A percentile compares a stretch with the other conserved stretches of the same genome.
phyloP scores from a whole-genome alignment of 352 stramenopile genomes.

The Phytophthora lateralis region DNA sequence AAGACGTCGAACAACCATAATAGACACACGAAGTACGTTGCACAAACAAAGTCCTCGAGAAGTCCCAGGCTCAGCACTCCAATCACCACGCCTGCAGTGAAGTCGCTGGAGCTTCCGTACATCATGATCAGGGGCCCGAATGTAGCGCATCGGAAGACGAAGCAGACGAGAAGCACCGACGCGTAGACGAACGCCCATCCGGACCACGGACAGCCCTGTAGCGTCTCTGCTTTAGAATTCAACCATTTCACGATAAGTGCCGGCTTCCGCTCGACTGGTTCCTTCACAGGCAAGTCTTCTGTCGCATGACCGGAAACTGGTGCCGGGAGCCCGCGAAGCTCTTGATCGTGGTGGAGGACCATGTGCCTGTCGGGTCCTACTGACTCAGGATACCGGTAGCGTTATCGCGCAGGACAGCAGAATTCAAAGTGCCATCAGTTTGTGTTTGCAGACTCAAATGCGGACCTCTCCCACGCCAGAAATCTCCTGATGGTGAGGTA shows the following conservation, averaged over 20 bases:
- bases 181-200: conserved; percentile 41
- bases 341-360: not conserved
- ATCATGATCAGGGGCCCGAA: conserved; percentile 32
- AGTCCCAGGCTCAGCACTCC: conserved; percentile 33
- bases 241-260: not conserved
- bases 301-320: not conserved
- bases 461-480: not conserved
- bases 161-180: conserved; percentile 32
- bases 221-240: not conserved
- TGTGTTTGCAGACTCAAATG: not conserved
- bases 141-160: conserved; percentile 23
- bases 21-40: conserved; percentile 14
- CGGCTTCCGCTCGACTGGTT: not conserved
- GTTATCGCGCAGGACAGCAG: not conserved
- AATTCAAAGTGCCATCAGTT: not conserved
- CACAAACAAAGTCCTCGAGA: conserved; percentile 44
- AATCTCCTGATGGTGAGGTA: not conserved
- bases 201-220: conserved; percentile 19
- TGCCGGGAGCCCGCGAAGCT: not conserved
- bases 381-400: not conserved
- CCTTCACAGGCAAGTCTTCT: not conserved
- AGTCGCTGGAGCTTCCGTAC: conserved; percentile 21
- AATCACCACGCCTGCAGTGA: conserved; percentile 10
- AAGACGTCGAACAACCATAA: not conserved
- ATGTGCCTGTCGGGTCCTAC: not conserved